These are phyloP conservation scores for Neofusicoccum ribis DNA, from an alignment of 2,329 filamentous ascomycete genomes.

Conservation along the genomic window DNA sequence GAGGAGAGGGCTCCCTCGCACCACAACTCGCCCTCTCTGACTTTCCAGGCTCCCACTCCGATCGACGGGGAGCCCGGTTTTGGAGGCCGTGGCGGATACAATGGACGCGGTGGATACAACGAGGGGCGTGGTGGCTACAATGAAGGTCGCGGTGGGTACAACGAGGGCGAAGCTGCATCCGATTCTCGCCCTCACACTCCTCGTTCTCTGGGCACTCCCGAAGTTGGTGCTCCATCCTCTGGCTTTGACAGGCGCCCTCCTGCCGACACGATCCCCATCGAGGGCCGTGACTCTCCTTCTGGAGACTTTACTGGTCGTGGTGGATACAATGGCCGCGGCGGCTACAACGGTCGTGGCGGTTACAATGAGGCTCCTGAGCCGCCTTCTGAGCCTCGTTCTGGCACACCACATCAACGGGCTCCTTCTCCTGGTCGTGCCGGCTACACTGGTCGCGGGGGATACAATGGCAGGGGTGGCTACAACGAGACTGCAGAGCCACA, in stretches of 20 bases:
- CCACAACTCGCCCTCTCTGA: constrained; percentile 9
- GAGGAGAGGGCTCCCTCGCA: neutral
- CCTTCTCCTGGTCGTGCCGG: constrained; percentile 21
- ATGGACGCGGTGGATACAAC: constrained; percentile 35
- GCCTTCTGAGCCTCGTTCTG: neutral
- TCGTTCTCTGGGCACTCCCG: constrained; percentile 1
- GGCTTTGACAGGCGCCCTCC: constrained; percentile 12
- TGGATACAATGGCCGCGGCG: constrained; percentile 32
- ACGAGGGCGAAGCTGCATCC: constrained; percentile 21
- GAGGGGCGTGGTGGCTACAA: constrained; percentile 22
- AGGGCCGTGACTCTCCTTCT: constrained; percentile 12
- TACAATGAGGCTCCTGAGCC: constrained; percentile 23
- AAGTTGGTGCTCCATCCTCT: neutral
- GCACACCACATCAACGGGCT: neutral
- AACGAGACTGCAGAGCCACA: constrained; percentile 20
- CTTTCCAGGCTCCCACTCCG: constrained; percentile 14
- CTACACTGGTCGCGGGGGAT: constrained; percentile 33
- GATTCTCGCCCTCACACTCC: neutral
- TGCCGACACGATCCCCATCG: neutral
- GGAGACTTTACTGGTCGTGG: constrained; percentile 28
- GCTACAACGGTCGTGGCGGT: constrained; percentile 30
- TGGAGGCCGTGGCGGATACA: constrained; percentile 28
- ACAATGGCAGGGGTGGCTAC: constrained; percentile 27
- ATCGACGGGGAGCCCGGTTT: constrained; percentile 17
- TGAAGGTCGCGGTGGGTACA: constrained; percentile 23